Conservation (phyloP, 2,329 filamentous ascomycete species). For the Venturia asperata region DNA sequence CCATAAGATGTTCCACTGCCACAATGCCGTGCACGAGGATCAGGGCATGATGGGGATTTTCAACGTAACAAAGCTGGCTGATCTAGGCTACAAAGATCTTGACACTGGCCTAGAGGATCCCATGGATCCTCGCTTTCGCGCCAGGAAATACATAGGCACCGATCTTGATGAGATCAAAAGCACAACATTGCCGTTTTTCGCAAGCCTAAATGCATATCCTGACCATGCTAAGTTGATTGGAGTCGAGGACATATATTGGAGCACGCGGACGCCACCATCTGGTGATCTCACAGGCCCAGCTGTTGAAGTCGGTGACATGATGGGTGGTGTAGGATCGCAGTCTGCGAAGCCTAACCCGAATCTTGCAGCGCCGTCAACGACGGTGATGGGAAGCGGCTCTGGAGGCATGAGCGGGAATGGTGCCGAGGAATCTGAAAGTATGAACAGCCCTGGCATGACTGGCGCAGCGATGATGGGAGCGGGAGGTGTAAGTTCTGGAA, state of each 20-base stretch:
- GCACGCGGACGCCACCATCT: background rate
- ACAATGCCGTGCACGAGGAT: slow-evolving; percentile 30
- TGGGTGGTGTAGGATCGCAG: background rate
- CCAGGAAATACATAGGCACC: slow-evolving; percentile 14
- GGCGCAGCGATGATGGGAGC: background rate
- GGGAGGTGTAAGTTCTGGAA: background rate
- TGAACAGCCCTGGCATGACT: background rate
- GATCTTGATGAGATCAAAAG: slow-evolving; percentile 8
- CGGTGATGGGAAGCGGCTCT: background rate
- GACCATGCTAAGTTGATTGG: background rate
- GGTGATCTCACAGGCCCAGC: background rate
- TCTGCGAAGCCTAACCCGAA: background rate
- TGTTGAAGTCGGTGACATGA: background rate
- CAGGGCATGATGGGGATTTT: slow-evolving; percentile 30
- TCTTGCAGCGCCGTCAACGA: background rate
- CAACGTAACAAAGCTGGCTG: slow-evolving; percentile 23
- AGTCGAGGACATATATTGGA: slow-evolving; percentile 16
- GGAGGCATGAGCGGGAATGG: background rate
- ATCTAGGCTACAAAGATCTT: slow-evolving; percentile 23
- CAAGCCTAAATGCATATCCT: slow-evolving; percentile 16
- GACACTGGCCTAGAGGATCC: slow-evolving; percentile 17
- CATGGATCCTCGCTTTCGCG: slow-evolving; percentile 12
- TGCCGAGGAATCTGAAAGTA: background rate
- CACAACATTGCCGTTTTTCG: slow-evolving; percentile 14
- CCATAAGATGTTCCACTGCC: slow-evolving; percentile 24